These are phyloP conservation scores for Odontarrhena argentea DNA, from an alignment of 345 rosid species.

Conservation along the genomic window DNA sequence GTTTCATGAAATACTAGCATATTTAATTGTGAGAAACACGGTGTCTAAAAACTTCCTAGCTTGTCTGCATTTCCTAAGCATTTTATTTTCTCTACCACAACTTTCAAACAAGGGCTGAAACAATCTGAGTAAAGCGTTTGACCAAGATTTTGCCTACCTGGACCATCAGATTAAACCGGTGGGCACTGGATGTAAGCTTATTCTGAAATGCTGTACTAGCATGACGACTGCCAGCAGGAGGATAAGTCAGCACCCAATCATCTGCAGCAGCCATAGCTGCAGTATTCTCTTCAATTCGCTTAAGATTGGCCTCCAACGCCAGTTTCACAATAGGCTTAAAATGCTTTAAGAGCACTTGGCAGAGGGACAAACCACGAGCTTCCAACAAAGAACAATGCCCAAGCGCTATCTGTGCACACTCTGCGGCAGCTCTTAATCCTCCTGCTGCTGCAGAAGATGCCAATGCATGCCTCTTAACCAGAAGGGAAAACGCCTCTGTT, in stretches of 20 bases:
- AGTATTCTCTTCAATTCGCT: constrained; percentile 95
- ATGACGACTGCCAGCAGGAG: constrained; percentile 69
- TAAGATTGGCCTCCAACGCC: constrained; percentile 92
- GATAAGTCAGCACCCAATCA: constrained; percentile 88
- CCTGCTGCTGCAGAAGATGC: constrained; percentile 99
- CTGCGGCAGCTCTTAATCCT: constrained; percentile 98
- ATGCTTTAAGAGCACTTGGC: constrained; percentile 83
- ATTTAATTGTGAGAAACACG: background rate
- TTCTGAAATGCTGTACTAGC: constrained; percentile 75
- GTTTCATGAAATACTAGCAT: constrained; percentile 12
- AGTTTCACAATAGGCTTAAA: constrained; percentile 98
- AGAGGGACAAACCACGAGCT: constrained; percentile 90
- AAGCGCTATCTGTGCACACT: constrained; percentile 98
- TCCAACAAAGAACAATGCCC: constrained; percentile 99
- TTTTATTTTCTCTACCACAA: background rate
- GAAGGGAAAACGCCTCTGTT: constrained; percentile 85
- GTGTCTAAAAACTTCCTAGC: constrained; percentile 11
- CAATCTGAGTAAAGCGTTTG: constrained; percentile 2
- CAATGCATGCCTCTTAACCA: constrained; percentile 94
- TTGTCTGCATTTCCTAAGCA: constrained; percentile 14
- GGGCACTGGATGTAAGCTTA: constrained; percentile 95
- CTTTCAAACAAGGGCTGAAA: constrained; percentile 9
- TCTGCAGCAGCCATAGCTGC: constrained; percentile 99
- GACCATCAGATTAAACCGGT: constrained; percentile 96
- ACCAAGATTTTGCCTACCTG: constrained; percentile 62